Percentiles rank a stretch among this genome's conserved stretches.
Conservation (phyloP, 1,139 yeast genomes). For the Pichia sp. region DNA sequence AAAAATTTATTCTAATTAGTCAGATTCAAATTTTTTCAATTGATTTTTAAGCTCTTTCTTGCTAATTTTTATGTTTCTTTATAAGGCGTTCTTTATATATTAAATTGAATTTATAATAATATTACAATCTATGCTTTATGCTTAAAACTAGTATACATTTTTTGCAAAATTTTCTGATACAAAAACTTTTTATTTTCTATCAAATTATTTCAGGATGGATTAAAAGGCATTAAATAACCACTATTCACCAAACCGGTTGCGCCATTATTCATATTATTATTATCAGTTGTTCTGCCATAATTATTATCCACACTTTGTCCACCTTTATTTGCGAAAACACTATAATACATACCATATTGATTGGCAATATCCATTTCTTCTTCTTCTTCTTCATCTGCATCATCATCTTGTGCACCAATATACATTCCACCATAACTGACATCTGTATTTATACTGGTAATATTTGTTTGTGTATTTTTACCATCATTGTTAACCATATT, state of each 20-base stretch:
- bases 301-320: constrained; percentile 8
- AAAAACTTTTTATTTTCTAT: too few species aligned
- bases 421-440: constrained; percentile 16
- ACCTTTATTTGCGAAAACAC: constrained; percentile 22
- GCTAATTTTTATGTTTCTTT: background rate
- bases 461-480: constrained; percentile 9
- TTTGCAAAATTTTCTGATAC: background rate
- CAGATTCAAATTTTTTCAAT: too few species aligned
- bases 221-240: constrained; percentile 31
- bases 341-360: constrained; percentile 29
- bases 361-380: constrained; percentile 27
- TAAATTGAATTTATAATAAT: background rate
- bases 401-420: constrained; percentile 24
- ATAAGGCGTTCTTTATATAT: background rate
- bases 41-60: background rate
- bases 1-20: constrained; percentile 35
- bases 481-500: constrained; percentile 3
- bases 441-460: constrained; percentile 7
- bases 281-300: constrained; percentile 1
- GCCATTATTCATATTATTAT: constrained; percentile 4
- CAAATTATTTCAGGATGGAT: constrained; percentile 28
- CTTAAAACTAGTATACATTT: background rate
- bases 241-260: constrained; percentile 15
- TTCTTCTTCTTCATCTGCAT: constrained; percentile 28
- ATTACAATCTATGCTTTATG: too few species aligned